Evolutionary conservation across 2,329 filamentous ascomycete genomes (phyloP).

Genomic region (Hymenoscyphus occultus): DNA sequence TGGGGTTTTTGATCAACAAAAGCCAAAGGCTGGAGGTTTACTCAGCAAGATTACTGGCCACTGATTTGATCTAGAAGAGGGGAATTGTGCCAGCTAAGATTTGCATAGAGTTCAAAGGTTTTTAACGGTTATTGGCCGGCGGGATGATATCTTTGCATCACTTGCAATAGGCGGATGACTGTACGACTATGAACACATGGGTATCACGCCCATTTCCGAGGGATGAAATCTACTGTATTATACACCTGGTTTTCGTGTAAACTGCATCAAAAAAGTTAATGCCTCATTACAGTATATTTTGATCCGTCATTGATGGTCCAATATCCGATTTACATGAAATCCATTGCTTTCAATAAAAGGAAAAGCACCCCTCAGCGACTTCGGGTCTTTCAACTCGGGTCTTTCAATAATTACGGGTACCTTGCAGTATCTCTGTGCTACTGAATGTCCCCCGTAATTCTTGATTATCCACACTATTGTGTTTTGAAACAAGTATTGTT

Average conservation of each 20-base stretch:
- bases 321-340: background rate
- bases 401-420: background rate
- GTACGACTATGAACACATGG: conserved; percentile 33
- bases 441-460: background rate
- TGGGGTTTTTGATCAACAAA: conserved; percentile 71
- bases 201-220: conserved; percentile 25
- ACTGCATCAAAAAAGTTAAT: conserved; percentile 21
- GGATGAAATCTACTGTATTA: conserved; percentile 28
- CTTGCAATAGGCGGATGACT: conserved; percentile 26
- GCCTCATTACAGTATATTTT: conserved; percentile 9
- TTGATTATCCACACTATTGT: background rate
- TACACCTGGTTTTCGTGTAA: conserved; percentile 26
- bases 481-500: background rate
- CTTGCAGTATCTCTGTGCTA: background rate
- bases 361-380: conserved; percentile 5
- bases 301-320: background rate
- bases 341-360: background rate
- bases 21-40: conserved; percentile 38
- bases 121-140: conserved; percentile 23
- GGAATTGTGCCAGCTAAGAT: conserved; percentile 19
- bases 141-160: conserved; percentile 26
- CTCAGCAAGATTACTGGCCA: conserved; percentile 37
- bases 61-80: conserved; percentile 14
- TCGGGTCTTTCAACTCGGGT: background rate
- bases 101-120: conserved; percentile 34